Evolutionary conservation across 139 green algal genomes (phyloP), one percentile per base, ranked within the genome.

Genomic region (Deuterostichococcus epilithicus): DNA sequence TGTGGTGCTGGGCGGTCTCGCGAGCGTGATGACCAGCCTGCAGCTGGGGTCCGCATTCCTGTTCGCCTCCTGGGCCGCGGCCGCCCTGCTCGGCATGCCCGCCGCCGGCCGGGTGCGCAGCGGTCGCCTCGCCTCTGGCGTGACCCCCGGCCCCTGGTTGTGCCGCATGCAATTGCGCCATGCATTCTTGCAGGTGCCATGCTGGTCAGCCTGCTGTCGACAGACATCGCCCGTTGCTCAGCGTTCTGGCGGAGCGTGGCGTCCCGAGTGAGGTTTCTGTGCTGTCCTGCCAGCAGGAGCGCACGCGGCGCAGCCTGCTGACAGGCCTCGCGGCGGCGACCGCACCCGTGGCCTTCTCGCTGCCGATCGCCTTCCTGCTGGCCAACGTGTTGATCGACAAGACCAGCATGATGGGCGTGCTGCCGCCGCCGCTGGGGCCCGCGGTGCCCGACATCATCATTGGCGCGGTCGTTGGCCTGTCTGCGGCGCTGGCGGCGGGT

Each of bases 321-420:
- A 44, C 44, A 13, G 47, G 36, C 6, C 78, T 68, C 20, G 58
- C 45, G 30, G 52, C 59, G 0, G 52, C 52, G 52, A 63, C 52
- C 18, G 52, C 52, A 25, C 32, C 68, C 0, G 47, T 72, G 13
- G 59, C 28, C 34, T 36, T 85, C 5, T 35, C 26, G 13, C 42
- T 76, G 39, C 70, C 76, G 8, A 76, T 72, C 13, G 33, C 71
- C 0, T 42, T 84, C 30, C 75, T 32, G 20, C 25, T 77, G 28
- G 34, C 42, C 33, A 36, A n/a, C 5, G 67, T 78, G 58, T 36
- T 86, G 30, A 86, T 81, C 73, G 81, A 86, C 58, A 86, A 86
- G 44, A 79, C 85, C 10, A 79, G 82, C 5, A 47, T 86, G 72
- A 71, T 75, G 33, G 82, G 82, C 3, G 59, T 36, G 26, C n/a